phyloP scores from a whole-genome alignment of 1,284 basidiomycete genomes.

The Ganoderma resinaceum region DNA sequence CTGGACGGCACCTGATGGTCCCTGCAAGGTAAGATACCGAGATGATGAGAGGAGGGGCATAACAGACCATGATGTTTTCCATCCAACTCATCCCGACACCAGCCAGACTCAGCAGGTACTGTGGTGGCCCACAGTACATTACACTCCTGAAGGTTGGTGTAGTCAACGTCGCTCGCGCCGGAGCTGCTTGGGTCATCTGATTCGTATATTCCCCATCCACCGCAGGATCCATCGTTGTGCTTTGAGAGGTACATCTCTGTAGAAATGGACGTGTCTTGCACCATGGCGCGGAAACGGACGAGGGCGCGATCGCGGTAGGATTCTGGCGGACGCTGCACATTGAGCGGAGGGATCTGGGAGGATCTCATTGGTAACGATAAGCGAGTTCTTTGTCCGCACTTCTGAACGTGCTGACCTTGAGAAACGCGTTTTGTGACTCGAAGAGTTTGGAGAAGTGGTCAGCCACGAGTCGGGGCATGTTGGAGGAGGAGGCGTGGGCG shows the following conservation, averaged over 20 bases:
- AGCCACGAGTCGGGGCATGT: conserved; percentile 56
- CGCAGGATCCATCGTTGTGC: conserved; percentile 50
- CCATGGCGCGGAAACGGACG: conserved; percentile 75
- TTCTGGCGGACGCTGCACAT: conserved; percentile 54
- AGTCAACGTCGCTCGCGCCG: conserved; percentile 47
- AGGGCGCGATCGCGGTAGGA: conserved; percentile 56
- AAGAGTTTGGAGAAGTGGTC: conserved; percentile 59
- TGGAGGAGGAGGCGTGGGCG: conserved; percentile 31
- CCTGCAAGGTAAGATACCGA: not conserved
- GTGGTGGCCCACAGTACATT: conserved; percentile 72
- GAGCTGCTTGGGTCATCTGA: conserved; percentile 21
- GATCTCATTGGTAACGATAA: not conserved
- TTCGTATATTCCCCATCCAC: conserved; percentile 73
- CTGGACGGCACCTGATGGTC: not conserved
- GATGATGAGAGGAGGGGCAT: not conserved
- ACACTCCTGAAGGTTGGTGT: conserved; percentile 64
- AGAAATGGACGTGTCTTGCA: conserved; percentile 80
- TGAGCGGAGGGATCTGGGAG: conserved; percentile 61
- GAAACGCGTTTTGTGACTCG: conserved; percentile 48
- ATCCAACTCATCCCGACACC: conserved; percentile 50
- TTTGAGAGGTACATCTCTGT: conserved; percentile 73
- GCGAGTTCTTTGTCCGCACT: not conserved
- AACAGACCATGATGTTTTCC: conserved; percentile 32
- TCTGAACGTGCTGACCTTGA: conserved; percentile 44
- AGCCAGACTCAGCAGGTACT: conserved; percentile 68